Evolutionary conservation across 495 filamentous ascomycete species (phyloP), one percentile per base, ranked within the genome.

Genomic region (Trichoderma gamsii): DNA sequence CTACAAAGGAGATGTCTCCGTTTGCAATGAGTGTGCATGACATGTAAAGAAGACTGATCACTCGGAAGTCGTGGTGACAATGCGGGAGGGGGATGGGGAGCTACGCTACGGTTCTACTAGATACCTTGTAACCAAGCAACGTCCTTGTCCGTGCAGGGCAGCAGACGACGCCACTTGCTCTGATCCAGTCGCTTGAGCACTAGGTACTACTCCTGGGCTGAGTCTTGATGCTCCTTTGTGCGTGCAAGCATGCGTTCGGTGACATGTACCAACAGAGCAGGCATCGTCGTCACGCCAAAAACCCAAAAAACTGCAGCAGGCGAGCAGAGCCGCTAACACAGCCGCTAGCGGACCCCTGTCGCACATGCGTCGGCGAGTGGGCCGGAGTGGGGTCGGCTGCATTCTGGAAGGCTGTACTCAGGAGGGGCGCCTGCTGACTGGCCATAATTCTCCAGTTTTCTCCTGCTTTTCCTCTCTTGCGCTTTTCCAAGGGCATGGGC

Each of bases 341-440:
- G 65, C 65, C 65, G 65, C 65, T 51, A 44, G 18, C 38, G 35
- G 38, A 66, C 41, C 65, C 65, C 65, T 66, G 65, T 51, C 65
- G 21, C n/a, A 51, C 65, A 66, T 66, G 65, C 49, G 65, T 49
- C 35, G 29, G n/a, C 12, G n/a, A 3, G 56, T 61, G 56, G n/a
- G n/a, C 13, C 11, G 41, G 41, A 23, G 35, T 38, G 23, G 65
- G 41, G 65, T 29, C 18, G 41, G 23, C 5, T 49, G 18, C 65
- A 32, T 66, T 66, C 46, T 66, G 65, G 65, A 32, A 49, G 35
- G 65, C 25, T 32, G 64, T 27, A 27, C 9, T 16, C 35, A 15
- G 65, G 0, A 18, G 41, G 41, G 41, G 41, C 38, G 65, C 13
- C 56, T 61, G 23, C 23, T 61, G 56, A 61, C 56, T 61, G 56